Percentiles rank a stretch among this genome's conserved stretches.
These are phyloP conservation scores for Rhizopogon vesiculosus DNA, from an alignment of 768 basidiomycete genomes.

Conservation along the genomic window DNA sequence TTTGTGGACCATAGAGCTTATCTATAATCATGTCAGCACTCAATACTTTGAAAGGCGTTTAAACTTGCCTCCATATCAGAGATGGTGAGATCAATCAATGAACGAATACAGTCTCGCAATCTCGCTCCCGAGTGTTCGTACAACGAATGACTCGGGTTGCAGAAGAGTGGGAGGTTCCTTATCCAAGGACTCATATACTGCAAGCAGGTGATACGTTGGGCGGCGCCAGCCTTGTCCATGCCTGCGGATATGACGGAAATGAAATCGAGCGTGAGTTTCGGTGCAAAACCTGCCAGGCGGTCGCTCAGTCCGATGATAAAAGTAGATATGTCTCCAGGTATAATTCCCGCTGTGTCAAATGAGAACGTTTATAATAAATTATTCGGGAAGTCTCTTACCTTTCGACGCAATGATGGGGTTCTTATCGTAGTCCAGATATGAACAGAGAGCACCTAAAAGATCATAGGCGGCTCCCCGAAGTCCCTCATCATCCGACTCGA, in stretches of 20 bases:
- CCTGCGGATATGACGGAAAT: slow-evolving; percentile 76
- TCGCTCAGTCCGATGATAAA: slow-evolving; percentile 69
- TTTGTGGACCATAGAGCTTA: slow-evolving; percentile 62
- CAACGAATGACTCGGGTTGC: slow-evolving; percentile 61
- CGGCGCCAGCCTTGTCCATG: slow-evolving; percentile 41
- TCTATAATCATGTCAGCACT: slow-evolving; percentile 32
- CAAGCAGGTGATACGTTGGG: slow-evolving; percentile 66
- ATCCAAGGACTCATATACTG: slow-evolving; percentile 90
- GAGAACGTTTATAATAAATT: slow-evolving; percentile 2
- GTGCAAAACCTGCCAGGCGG: slow-evolving; percentile 65
- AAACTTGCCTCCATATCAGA: slow-evolving; percentile 60
- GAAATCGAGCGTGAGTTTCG: slow-evolving; percentile 84
- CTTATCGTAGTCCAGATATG: slow-evolving; percentile 74
- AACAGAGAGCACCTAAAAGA: slow-evolving; percentile 71
- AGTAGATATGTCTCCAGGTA: slow-evolving; percentile 60
- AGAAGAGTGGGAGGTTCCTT: slow-evolving; percentile 68
- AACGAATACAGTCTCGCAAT: slow-evolving; percentile 77
- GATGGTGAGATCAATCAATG: slow-evolving; percentile 70
- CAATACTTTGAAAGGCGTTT: neutral
- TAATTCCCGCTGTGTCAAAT: slow-evolving; percentile 50
- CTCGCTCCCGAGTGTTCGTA: slow-evolving; percentile 71
- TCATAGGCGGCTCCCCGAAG: slow-evolving; percentile 79
- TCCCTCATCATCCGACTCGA: slow-evolving; percentile 69
- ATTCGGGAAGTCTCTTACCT: slow-evolving; percentile 37
- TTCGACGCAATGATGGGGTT: slow-evolving; percentile 64